Evolutionary conservation across 176 grass and related monocot genomes (phyloP).

Genomic region (Ensete ventricosum): DNA sequence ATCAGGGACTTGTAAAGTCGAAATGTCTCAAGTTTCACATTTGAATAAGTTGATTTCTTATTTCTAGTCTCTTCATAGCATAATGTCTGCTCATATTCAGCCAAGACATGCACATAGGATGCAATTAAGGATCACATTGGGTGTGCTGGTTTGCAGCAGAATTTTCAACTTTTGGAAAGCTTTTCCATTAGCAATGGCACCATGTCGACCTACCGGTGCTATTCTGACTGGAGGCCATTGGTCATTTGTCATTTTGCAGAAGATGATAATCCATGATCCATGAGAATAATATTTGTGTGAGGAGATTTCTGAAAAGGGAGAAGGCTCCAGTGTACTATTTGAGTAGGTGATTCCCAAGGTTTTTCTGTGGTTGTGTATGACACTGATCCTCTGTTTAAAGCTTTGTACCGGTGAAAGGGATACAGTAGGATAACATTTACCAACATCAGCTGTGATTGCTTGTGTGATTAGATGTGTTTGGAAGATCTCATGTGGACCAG

Average conservation of each 20-base stretch:
- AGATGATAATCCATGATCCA: not conserved
- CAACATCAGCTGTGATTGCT: not conserved
- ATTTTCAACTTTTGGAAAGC: too few relatives aligned
- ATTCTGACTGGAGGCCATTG: too few relatives aligned
- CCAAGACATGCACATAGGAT: too few relatives aligned
- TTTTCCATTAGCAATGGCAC: too few relatives aligned
- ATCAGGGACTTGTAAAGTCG: constrained; percentile 22
- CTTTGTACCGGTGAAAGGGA: not conserved
- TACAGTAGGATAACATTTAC: not conserved
- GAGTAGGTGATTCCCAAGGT: too few relatives aligned
- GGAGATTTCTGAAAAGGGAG: not conserved
- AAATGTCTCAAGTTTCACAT: not conserved
- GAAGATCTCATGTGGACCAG: too few relatives aligned
- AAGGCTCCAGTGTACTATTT: not conserved
- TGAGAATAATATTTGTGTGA: not conserved
- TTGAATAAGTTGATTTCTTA: not conserved
- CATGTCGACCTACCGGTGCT: too few relatives aligned
- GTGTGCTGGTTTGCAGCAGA: not conserved
- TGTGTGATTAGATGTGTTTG: too few relatives aligned
- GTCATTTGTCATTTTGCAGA: not conserved
- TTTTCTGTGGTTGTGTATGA: not conserved
- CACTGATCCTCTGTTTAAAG: not conserved
- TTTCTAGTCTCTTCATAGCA: not conserved
- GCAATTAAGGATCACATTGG: not conserved
- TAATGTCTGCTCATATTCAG: not conserved